Evolutionary conservation across 1,284 basidiomycete species (phyloP).

Genomic region (Boletellus deceptivus): DNA sequence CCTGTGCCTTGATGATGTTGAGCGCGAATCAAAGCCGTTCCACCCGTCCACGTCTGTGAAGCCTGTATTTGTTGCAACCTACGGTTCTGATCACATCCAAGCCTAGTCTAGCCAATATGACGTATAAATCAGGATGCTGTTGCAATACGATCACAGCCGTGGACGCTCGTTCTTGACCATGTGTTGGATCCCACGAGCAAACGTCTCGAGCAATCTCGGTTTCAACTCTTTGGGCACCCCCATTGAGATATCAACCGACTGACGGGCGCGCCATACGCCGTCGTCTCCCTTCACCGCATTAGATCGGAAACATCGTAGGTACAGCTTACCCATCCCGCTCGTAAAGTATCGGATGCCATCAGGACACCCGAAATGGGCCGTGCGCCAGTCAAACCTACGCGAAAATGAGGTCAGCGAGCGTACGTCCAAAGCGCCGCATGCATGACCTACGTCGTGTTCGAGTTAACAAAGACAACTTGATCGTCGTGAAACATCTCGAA

Average conservation of each 20-base stretch:
- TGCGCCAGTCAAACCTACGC: slow-evolving; percentile 29
- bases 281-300: slow-evolving; percentile 25
- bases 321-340: slow-evolving; percentile 22
- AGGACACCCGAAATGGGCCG: slow-evolving; percentile 33
- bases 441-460: slow-evolving; percentile 27
- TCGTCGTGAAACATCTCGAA: slow-evolving; percentile 22
- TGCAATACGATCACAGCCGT: neutral
- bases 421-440: neutral
- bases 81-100: no score
- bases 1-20: no score
- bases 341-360: slow-evolving; percentile 25
- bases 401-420: neutral
- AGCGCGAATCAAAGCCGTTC: no score
- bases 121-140: no score
- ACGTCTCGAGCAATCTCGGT: slow-evolving; percentile 16
- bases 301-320: slow-evolving; percentile 32
- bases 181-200: slow-evolving; percentile 13
- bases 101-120: no score
- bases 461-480: slow-evolving; percentile 29
- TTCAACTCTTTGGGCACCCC: slow-evolving; percentile 19
- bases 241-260: slow-evolving; percentile 25
- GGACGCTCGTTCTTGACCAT: slow-evolving; percentile 1
- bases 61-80: no score
- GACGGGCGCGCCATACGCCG: slow-evolving; percentile 15
- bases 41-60: no score